A percentile compares a stretch with the other conserved stretches of the same genome.
Evolutionary conservation across 352 stramenopile species (phyloP).

Genomic region (Phytophthora cactorum): DNA sequence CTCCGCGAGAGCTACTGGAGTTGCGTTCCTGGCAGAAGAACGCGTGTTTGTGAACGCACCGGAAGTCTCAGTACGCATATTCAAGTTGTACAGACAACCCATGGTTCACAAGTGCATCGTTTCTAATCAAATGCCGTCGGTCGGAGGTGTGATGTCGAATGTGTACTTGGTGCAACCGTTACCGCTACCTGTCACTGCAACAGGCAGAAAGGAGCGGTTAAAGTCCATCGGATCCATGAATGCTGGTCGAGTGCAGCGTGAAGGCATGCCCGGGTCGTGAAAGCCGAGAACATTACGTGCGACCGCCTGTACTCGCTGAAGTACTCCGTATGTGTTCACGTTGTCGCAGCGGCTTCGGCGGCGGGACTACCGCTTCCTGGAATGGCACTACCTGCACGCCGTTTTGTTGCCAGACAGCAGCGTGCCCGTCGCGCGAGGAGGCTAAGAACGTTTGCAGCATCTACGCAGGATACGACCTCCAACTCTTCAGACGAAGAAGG

Average conservation of each 20-base stretch:
- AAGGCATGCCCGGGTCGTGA: not conserved
- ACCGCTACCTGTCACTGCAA: not conserved
- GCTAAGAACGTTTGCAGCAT: too few relatives aligned
- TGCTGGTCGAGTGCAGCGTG: not conserved
- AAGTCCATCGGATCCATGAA: not conserved
- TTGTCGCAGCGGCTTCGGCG: not conserved
- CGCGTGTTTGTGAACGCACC: not conserved
- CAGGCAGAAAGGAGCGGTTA: not conserved
- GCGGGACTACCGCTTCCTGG: not conserved
- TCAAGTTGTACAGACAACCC: not conserved
- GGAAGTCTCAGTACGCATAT: not conserved
- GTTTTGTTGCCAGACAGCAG: not conserved
- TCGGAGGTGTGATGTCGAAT: not conserved
- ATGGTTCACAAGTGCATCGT: not conserved
- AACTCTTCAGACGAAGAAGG: not conserved
- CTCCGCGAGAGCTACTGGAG: not conserved
- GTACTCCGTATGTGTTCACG: not conserved
- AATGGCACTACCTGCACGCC: not conserved
- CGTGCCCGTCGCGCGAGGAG: not conserved
- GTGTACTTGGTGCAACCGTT: not conserved
- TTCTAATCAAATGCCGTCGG: not conserved
- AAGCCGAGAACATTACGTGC: not conserved
- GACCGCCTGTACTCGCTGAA: not conserved
- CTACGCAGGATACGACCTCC: too few relatives aligned
- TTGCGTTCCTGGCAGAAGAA: not conserved